phyloP scores from a whole-genome alignment of 768 basidiomycete species.

The Neoboletus brunneissimus region DNA sequence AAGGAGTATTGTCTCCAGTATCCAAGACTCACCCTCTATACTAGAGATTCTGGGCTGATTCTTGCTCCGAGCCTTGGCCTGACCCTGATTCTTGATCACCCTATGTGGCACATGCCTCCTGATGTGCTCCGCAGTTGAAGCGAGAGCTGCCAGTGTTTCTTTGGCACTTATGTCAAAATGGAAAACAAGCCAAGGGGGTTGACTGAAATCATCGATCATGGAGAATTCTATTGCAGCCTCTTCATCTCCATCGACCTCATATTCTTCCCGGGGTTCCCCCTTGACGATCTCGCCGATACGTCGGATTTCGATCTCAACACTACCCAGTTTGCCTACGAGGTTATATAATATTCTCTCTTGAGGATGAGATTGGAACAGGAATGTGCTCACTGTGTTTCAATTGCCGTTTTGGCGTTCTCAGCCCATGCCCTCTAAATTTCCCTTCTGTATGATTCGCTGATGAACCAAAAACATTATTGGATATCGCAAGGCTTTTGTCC shows the following conservation, averaged over 20 bases:
- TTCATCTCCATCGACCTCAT: not conserved
- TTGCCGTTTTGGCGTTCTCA: constrained; percentile 9
- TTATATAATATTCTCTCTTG: not conserved
- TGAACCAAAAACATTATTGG: constrained; percentile 2
- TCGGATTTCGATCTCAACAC: constrained; percentile 17
- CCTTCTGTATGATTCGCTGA: constrained; percentile 1
- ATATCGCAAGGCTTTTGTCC: not conserved
- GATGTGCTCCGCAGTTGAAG: not conserved
- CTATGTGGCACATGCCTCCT: not conserved
- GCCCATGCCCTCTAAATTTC: not conserved
- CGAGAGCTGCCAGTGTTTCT: not conserved
- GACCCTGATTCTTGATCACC: not conserved
- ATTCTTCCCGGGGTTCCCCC: not conserved
- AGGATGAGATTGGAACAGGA: not conserved
- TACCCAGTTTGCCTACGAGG: constrained; percentile 4
- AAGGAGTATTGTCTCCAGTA: not conserved
- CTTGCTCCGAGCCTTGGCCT: not conserved
- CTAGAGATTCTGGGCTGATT: not conserved
- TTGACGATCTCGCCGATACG: constrained; percentile 12
- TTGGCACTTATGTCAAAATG: constrained; percentile 7
- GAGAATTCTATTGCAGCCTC: not conserved
- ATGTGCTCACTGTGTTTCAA: not conserved
- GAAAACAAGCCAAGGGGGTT: constrained; percentile 13
- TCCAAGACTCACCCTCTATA: not conserved
- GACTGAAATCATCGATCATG: constrained; percentile 14